Evolutionary conservation across 768 basidiomycete genomes (phyloP), one percentile per base, ranked within the genome.

Genomic region (Panus rudis): DNA sequence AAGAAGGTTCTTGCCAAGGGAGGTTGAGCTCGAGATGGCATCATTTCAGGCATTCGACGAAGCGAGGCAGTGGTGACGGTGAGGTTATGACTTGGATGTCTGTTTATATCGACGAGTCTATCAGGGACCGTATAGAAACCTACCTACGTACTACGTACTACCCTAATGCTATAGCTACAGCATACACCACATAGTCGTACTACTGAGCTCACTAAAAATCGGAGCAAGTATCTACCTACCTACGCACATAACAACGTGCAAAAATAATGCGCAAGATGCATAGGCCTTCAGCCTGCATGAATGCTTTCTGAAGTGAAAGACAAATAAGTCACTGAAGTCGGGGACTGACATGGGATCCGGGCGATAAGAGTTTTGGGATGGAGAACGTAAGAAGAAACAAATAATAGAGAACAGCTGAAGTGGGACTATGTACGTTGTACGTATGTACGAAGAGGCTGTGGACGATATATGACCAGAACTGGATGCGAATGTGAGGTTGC

Each of bases 1-100:
- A 86, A 80, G 69, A 77, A 66, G 61, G 61, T 72, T 3, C 51
- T 86, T 44, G 67, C 69, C 12, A 71, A 63, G 46, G 66, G 62
- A 10, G 52, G 54, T 21, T 68, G 33, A 35, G n/a, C n/a, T n/a
- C n/a, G n/a, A n/a, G n/a, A n/a, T n/a, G n/a, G n/a, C n/a, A n/a
- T n/a, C n/a, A n/a, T n/a, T n/a, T n/a, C n/a, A n/a, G n/a, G n/a
- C n/a, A n/a, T n/a, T n/a, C n/a, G n/a, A n/a, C n/a, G n/a, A n/a
- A n/a, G n/a, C n/a, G n/a, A n/a, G n/a, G n/a, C n/a, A n/a, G 10
- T 16, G 28, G 28, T 30, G 28, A 10, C 28, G 28, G 16, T 10
- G 28, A 30, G 28, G 28, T 30, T 30, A 30, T 10, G 28, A 30
- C 28, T 10, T 30, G 28, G 28, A 10, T 30, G 10, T 30, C n/a